Conservation (phyloP, 75 land plant genomes). For the Larix kaempferi region DNA sequence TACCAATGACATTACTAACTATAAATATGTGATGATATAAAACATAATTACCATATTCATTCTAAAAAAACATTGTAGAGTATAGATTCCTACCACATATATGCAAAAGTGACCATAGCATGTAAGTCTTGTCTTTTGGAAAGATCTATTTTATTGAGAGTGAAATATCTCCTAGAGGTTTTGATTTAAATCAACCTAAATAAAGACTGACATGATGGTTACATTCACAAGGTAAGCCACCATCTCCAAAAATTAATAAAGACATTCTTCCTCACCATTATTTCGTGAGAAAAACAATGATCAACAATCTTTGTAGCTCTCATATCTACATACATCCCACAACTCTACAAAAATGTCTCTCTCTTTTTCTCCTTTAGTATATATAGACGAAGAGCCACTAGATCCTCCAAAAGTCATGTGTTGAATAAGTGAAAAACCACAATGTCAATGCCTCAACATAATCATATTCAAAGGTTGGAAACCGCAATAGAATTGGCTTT, state of each 20-base stretch:
- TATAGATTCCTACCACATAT: neutral
- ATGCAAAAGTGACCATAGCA: too few species aligned
- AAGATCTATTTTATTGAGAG: too few species aligned
- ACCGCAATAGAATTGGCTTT: neutral
- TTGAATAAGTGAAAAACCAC: slow-evolving; percentile 19
- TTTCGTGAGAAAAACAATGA: slow-evolving; percentile 83
- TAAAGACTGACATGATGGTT: neutral
- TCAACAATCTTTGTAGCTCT: slow-evolving; percentile 80
- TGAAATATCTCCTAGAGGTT: neutral
- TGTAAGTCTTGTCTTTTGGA: neutral
- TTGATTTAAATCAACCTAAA: neutral
- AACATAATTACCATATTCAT: neutral
- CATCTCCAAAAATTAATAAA: slow-evolving; percentile 1
- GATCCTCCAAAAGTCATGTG: slow-evolving; percentile 51
- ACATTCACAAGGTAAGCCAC: neutral
- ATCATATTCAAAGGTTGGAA: neutral
- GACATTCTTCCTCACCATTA: slow-evolving; percentile 48
- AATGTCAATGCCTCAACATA: neutral
- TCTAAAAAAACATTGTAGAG: neutral
- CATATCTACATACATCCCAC: slow-evolving; percentile 91
- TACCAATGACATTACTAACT: neutral
- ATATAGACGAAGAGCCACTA: slow-evolving; percentile 63
- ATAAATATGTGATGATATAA: neutral
- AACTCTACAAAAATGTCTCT: slow-evolving; percentile 88
- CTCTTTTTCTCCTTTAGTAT: slow-evolving; percentile 42